These are phyloP conservation scores for Porcisia hertigi DNA, from an alignment of 208 protist genomes.

Conservation along the genomic window DNA sequence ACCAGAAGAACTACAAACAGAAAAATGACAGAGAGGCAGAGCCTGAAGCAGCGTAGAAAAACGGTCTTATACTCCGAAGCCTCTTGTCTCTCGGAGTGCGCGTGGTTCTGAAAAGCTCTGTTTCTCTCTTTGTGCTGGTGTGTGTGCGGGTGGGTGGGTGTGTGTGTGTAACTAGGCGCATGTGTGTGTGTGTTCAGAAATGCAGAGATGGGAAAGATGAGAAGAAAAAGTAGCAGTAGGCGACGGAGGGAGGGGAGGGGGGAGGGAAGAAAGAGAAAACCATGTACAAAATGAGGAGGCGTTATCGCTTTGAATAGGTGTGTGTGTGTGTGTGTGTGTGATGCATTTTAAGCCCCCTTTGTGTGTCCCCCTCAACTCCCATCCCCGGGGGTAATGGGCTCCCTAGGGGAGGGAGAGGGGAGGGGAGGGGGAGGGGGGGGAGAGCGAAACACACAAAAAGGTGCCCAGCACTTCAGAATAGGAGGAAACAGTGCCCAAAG, in stretches of 20 bases:
- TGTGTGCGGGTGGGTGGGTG: background rate
- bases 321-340: background rate
- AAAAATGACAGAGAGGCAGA: background rate
- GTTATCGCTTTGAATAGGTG: background rate
- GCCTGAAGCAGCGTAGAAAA: background rate
- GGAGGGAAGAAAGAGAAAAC: background rate
- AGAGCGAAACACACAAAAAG: background rate
- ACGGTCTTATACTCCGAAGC: background rate
- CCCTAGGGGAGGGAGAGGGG: background rate
- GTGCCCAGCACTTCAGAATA: background rate
- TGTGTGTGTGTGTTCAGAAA: slow-evolving; percentile 8
- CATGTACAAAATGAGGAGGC: background rate
- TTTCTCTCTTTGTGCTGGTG: background rate
- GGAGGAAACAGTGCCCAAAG: background rate
- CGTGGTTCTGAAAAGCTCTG: background rate
- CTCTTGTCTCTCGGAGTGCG: background rate
- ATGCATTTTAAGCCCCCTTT: background rate
- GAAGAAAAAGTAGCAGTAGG: background rate
- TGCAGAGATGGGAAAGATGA: background rate
- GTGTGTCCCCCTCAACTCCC: background rate
- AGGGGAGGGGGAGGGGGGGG: background rate
- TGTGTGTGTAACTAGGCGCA: slow-evolving; percentile 1
- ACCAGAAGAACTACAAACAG: background rate
- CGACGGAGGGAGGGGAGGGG: background rate
- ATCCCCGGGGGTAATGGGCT: background rate